Evolutionary conservation across 345 rosid species (phyloP), one percentile per base, ranked within the genome.

Genomic region (Theobroma cacao): DNA sequence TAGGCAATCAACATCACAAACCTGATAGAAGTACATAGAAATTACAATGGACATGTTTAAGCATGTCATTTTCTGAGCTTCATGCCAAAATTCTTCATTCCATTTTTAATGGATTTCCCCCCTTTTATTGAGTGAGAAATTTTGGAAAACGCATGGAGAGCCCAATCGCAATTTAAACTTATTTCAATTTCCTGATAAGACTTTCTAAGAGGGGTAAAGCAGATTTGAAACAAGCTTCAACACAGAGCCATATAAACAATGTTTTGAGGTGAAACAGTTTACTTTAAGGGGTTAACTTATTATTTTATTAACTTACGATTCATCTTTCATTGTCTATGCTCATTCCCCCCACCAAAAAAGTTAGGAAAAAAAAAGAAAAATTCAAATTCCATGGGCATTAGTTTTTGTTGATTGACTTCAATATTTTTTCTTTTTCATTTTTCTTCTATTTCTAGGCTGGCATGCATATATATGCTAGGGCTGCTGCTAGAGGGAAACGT

Each of bases 401-500:
- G 18, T 48, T 60, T 20, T 33, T 71, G 59, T 71, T 50, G 30
- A 31, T 48, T 71, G 75, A 48, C 7, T 71, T 31, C 28, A 28
- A 7, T 70, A 24, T 59, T 22, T 31, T 64, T 43, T 9, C 72
- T 67, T 75, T 41, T 59, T 4, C 36, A 1, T 10, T 68, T 33
- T 48, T 69, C 14, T 47, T 52, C 59, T 28, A 41, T 58, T 31
- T 65, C 41, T 50, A 84, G 87, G 79, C 65, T 63, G 76, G 78
- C 43, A 24, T 59, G 63, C 75, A 82, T 26, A 62, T 79, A 43
- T 74, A 73, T 82, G 80, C 85, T 38, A 79, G 83, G 56, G 85
- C 87, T 60, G 79, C 87, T 73, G 83, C 79, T 34, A 69, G 60
- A 64, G 87, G 85, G 55, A 84, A 84, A 69, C 87, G 79, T 22